Evolutionary conservation across 208 protist species (phyloP), one percentile per base, ranked within the genome.

Genomic region (Phytomonas sp.): DNA sequence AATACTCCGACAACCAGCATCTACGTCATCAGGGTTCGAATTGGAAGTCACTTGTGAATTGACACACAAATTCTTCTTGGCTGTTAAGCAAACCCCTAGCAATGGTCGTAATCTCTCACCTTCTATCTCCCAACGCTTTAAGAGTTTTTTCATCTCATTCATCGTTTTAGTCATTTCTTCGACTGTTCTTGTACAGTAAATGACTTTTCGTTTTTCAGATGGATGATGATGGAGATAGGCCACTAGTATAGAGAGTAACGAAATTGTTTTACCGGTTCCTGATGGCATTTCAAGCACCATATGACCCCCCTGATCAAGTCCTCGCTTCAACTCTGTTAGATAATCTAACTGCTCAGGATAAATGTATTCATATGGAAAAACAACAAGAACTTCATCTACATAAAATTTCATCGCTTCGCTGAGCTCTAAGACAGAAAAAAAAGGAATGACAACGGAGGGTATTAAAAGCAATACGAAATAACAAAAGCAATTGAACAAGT

Each of bases 111-210:
- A 80, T 28, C 71, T 66, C 62, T 79, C 75, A 20, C 74, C 84
- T 66, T 92, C 84, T 26, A 67, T 43, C 62, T 88, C 78, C 83
- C 89, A 95, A 33, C 93, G 81, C 62, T 79, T 67, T 37, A 97
- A 72, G 34, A 98, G 77, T 69, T 91, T 90, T 33, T 85, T 77
- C 73, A 99, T 87, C 76, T 99, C 97, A 31, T 87, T 89, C 73
- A 98, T 89, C 28, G 94, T 97, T 85, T 99, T 99, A 64, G 98
- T 94, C 87, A 99, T 99, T 84, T 99, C 98, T 34, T 97, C 89
- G 17, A 99, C 98, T 0, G 98, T 99, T 71, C 99, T 94, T n/a
- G 98, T 99, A 79, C 98, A 99, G 87, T 99, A 99, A 26, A 99
- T 81, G 61, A 99, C 89, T 79, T 99, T 99, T n/a, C 93, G 84